A percentile compares a stretch with the other conserved stretches of the same genome.
Evolutionary conservation across 2,329 filamentous ascomycete species (phyloP).

Genomic region (Aspergillus awamori): DNA sequence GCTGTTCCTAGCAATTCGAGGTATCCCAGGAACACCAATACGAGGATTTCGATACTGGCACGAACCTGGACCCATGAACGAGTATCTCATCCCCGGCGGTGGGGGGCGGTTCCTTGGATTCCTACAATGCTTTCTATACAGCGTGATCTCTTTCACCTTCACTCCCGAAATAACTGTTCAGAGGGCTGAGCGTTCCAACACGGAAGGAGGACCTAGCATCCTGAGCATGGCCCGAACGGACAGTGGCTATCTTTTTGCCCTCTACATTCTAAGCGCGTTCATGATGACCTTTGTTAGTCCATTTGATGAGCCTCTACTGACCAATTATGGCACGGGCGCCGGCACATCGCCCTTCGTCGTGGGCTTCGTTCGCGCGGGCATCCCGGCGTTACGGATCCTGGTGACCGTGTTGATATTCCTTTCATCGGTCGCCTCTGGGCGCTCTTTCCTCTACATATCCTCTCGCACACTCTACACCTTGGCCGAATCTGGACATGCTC

Average conservation of each 20-base stretch:
- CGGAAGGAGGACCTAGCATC: conserved; percentile 52
- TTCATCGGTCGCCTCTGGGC: conserved; percentile 76
- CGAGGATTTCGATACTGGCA: conserved; percentile 57
- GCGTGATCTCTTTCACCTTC: conserved; percentile 57
- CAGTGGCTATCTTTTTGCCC: conserved; percentile 60
- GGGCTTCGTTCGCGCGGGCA: conserved; percentile 55
- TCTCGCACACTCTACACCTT: conserved; percentile 68
- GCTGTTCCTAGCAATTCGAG: conserved; percentile 56
- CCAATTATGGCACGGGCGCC: conserved; percentile 56
- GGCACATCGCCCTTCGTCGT: conserved; percentile 52
- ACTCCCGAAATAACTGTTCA: conserved; percentile 58
- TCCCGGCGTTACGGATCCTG: conserved; percentile 65
- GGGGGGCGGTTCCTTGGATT: conserved; percentile 55
- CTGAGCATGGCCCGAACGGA: conserved; percentile 57
- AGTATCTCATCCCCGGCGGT: conserved; percentile 50
- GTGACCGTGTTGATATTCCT: conserved; percentile 76
- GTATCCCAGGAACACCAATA: conserved; percentile 50
- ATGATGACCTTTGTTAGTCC: conserved; percentile 64
- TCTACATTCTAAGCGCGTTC: conserved; percentile 60
- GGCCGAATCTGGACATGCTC: conserved; percentile 65
- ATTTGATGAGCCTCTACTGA: conserved; percentile 56
- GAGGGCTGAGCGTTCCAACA: conserved; percentile 57
- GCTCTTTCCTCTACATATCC: conserved; percentile 74
- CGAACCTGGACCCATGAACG: conserved; percentile 52
- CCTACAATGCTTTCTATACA: conserved; percentile 53